phyloP scores from a whole-genome alignment of 306 rosid genomes.

The Morella rubra region DNA sequence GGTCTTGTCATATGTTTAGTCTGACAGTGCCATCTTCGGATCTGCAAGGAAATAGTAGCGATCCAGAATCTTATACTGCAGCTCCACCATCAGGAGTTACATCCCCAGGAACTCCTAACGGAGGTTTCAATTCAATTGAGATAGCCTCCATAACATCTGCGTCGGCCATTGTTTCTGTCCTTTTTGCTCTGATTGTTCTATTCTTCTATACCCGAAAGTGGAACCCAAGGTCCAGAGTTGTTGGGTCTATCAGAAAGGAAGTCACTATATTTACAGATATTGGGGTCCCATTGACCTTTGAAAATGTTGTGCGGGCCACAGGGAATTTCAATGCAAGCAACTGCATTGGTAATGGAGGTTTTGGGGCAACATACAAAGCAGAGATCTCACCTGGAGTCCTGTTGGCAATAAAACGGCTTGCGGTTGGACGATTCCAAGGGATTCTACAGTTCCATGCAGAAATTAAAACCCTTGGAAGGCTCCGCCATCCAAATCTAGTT shows the following conservation, averaged over 20 bases:
- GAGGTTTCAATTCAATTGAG: slow-evolving; percentile 73
- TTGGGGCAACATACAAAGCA: slow-evolving; percentile 93
- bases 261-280: slow-evolving; percentile 73
- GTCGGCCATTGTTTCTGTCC: slow-evolving; percentile 85
- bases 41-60: slow-evolving; percentile 46
- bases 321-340: slow-evolving; percentile 76
- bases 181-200: slow-evolving; percentile 62
- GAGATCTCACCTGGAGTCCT: slow-evolving; percentile 62
- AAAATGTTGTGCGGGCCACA: slow-evolving; percentile 75
- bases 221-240: slow-evolving; percentile 67
- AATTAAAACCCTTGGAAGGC: slow-evolving; percentile 87
- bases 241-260: slow-evolving; percentile 66
- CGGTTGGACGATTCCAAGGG: slow-evolving; percentile 93
- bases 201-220: slow-evolving; percentile 80
- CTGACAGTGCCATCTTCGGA: slow-evolving; percentile 46
- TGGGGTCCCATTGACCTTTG: slow-evolving; percentile 75
- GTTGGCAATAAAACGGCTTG: slow-evolving; percentile 82
- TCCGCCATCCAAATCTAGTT: slow-evolving; percentile 79
- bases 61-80: slow-evolving; percentile 36
- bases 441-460: slow-evolving; percentile 86
- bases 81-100: slow-evolving; percentile 33
- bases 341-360: slow-evolving; percentile 95
- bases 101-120: slow-evolving; percentile 25
- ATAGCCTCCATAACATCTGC: slow-evolving; percentile 96
- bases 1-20: slow-evolving; percentile 51